Evolutionary conservation across 2,329 filamentous ascomycete species (phyloP).

Genomic region (Calonectria leucothoes): DNA sequence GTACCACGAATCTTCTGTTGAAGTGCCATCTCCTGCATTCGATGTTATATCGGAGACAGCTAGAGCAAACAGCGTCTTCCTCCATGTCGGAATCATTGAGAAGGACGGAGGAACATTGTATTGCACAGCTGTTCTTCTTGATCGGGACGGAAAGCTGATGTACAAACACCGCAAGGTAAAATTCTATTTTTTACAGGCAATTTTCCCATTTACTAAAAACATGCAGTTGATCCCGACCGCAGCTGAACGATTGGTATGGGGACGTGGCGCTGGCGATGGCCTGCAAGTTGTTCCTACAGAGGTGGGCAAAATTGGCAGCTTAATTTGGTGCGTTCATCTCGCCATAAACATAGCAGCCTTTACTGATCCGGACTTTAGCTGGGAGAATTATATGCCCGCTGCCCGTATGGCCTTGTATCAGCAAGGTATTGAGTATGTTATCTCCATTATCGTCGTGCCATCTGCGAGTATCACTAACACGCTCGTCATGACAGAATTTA

Average conservation of each 20-base stretch:
- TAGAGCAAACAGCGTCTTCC: not conserved
- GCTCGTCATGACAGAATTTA: not conserved
- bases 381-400: constrained; percentile 2
- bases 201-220: not conserved
- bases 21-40: not conserved
- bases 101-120: not conserved
- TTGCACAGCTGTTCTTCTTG: not conserved
- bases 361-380: not conserved
- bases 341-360: too few species aligned
- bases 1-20: not conserved
- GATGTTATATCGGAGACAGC: not conserved
- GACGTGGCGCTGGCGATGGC: not conserved
- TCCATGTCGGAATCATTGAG: not conserved
- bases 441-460: too few species aligned
- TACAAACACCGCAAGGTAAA: constrained; percentile 2
- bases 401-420: constrained; percentile 3
- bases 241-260: not conserved
- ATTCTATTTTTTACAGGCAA: too few species aligned
- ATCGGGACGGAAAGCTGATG: not conserved
- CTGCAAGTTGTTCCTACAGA: not conserved
- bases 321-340: not conserved
- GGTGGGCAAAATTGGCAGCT: not conserved
- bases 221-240: not conserved
- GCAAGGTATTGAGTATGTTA: not conserved
- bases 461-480: not conserved